Base-by-base conservation (phyloP, 129 eudicot species). In the Sambucus nigra region DNA sequence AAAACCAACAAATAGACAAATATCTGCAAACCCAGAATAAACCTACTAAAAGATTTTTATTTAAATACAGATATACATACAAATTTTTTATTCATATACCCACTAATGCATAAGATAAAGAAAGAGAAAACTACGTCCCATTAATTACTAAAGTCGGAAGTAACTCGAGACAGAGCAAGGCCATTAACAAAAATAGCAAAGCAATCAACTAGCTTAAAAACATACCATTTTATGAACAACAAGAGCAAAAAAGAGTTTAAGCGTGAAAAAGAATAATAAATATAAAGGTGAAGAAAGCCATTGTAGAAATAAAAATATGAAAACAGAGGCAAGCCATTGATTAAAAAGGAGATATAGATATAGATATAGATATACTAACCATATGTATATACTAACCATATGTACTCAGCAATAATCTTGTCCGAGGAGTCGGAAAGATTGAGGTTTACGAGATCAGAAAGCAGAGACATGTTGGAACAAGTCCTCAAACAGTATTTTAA, bases 381-480 rank as follows among this genome's bases (percentile, higher is more conserved):
- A 86, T 50, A 81, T 63, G 63, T 86, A 86, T 3, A 47, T 47
- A 48, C 76, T 35, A 28, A 86, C 95, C 95, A 86, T 55, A 86
- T 69, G 63, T 86, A 86, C 55, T 86, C 95, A 18, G 95, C 95
- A 26, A 86, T 86, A 39, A 86, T 61, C 64, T 86, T 86, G 12
- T 63, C 48, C 25, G 87, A 74, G 46, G 66, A 0, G 12, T 65
- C 79, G 19, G 95, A 44, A 49, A 86, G 81, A 55, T 81, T 47
- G 55, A 86, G 92, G 48, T 86, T 81, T 64, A 81, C 11, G 65
- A 86, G 92, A 78, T 81, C 92, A 38, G 84, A 26, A 40, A 86
- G 83, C 18, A 23, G 33, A 11, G 95, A 72, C 92, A 84, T 84
- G 41, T 53, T 73, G 35, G 35, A 19, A 44, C 5, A 44, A 47